These are phyloP conservation scores for Dissophora ornata DNA, from an alignment of 192 early-diverging fungal species.

Conservation along the genomic window DNA sequence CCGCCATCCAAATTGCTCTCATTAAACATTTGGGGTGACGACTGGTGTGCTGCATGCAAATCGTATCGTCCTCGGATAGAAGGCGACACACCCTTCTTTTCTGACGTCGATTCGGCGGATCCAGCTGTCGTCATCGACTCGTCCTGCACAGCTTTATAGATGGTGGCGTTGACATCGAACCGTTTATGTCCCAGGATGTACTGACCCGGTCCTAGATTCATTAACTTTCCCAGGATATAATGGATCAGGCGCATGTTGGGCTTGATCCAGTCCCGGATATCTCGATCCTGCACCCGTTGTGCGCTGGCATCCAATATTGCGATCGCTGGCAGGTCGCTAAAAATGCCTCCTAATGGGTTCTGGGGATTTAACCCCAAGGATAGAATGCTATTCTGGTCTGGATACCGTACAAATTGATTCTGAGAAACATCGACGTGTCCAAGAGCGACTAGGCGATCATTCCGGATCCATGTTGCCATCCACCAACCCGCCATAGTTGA, in stretches of 20 bases:
- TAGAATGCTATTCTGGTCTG: not conserved
- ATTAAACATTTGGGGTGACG: constrained; percentile 21
- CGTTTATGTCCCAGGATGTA: constrained; percentile 38
- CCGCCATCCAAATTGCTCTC: constrained; percentile 7
- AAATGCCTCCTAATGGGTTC: constrained; percentile 31
- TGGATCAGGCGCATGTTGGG: constrained; percentile 48
- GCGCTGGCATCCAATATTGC: constrained; percentile 25
- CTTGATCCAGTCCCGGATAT: constrained; percentile 46
- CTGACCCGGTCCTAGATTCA: constrained; percentile 28
- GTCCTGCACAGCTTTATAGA: constrained; percentile 27
- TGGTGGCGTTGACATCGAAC: constrained; percentile 33
- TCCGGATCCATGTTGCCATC: constrained; percentile 49
- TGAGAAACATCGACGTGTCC: constrained; percentile 37
- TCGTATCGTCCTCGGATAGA: constrained; percentile 22
- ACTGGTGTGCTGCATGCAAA: constrained; percentile 40
- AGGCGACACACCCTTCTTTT: not conserved
- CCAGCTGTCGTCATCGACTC: not conserved
- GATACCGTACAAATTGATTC: constrained; percentile 49
- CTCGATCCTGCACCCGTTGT: constrained; percentile 26
- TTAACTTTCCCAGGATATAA: constrained; percentile 31
- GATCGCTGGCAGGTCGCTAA: constrained; percentile 39
- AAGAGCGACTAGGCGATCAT: constrained; percentile 39
- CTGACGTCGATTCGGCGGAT: no score
- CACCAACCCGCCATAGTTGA: constrained; percentile 44
- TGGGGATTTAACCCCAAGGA: constrained; percentile 1